Percentiles rank a stretch among this genome's conserved stretches.
These are phyloP conservation scores for Mycothermus thermophilus DNA, from an alignment of 495 filamentous ascomycete genomes.

Conservation along the genomic window DNA sequence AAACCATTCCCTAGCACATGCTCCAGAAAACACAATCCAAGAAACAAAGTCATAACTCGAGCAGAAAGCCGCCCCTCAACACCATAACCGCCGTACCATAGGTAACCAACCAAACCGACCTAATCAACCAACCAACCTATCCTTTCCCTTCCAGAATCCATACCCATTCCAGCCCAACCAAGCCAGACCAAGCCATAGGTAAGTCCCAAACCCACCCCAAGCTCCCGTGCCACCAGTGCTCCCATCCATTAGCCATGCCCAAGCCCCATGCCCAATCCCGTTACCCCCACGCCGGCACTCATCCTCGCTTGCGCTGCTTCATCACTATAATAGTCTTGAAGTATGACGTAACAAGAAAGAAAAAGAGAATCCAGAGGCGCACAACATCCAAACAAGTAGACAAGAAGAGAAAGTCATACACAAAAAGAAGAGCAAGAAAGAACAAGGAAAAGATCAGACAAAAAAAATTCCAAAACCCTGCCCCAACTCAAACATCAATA, in stretches of 20 bases:
- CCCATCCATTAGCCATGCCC: not conserved
- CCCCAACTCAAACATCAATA: too few species aligned
- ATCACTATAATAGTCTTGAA: too few species aligned
- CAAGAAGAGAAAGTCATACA: not conserved
- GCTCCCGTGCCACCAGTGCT: not conserved
- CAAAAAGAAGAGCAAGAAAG: conserved; percentile 1
- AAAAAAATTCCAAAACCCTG: too few species aligned
- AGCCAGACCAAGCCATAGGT: not conserved
- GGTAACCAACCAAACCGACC: too few species aligned
- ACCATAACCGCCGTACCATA: not conserved
- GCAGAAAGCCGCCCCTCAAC: conserved; percentile 1
- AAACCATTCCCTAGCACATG: too few species aligned
- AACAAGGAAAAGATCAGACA: not conserved
- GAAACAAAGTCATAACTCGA: conserved; percentile 2
- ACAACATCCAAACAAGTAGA: too few species aligned
- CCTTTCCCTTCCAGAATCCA: too few species aligned
- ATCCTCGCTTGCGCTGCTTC: too few species aligned
- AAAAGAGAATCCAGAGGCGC: not conserved
- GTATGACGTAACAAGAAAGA: not conserved
- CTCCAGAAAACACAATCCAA: not conserved
- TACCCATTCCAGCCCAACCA: too few species aligned
- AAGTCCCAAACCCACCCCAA: not conserved
- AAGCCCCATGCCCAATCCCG: not conserved
- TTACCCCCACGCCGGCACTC: not conserved
- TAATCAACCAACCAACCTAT: too few species aligned